Base-by-base conservation (phyloP, 257 asterid species). In the Plantago elongata region DNA sequence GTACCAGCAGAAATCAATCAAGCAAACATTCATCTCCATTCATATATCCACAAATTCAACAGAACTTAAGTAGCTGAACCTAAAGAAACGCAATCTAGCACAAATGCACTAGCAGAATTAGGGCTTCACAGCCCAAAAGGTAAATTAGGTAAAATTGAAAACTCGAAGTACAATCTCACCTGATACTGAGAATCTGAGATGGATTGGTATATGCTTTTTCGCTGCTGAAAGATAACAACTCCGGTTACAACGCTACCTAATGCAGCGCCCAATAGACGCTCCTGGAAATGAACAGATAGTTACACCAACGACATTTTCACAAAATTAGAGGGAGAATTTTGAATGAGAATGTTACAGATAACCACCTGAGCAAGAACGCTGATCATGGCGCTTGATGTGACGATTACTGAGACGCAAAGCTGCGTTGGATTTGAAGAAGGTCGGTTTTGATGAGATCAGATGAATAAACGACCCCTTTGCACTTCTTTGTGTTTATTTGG, bases 331-430 rank as follows among this genome's bases (percentile, higher is more conserved):
- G 15, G 15, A 16, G 4, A 38, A 10, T n/a, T 51, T 4, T 1
- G 11, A 54, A 56, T 45, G 1, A 15, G 3, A 4, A 12, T 6
- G 43, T n/a, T 34, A 52, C 16, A 1, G 13, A 18, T 50, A 64
- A 18, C 15, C 58, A 83, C 95, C 87, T 76, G 89, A 76, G 91
- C 78, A 10, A 83, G 83, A 69, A 86, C 68, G 79, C 95, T 86
- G 67, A 83, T 81, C 91, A 83, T 85, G 81, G 69, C 61, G 58
- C 13, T n/a, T 59, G 42, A 47, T 37, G 44, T 51, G 40, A 34
- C 3, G 40, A 34, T 7, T 34, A 34, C 8, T 34, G 3, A 34
- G 40, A 34, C 40, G 40, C 2, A 34, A 34, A 7, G 8, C 8
- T 34, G 40, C 40, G 0, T 13, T 49, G 65, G 61, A 46, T 18